Conservation (phyloP, 495 filamentous ascomycete species). For the Daldinia bambusicola region DNA sequence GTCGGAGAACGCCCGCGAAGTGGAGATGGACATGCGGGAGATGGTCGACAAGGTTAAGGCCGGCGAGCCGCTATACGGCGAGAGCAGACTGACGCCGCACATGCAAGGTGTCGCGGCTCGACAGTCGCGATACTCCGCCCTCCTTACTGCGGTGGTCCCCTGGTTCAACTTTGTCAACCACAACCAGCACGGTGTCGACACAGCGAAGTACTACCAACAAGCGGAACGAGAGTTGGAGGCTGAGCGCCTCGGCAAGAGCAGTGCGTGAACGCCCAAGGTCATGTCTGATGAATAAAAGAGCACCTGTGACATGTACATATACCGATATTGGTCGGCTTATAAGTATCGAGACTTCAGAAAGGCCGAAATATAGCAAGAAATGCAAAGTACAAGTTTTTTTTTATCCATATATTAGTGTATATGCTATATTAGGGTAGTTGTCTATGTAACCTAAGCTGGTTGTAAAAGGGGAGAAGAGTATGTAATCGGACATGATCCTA, state of each 20-base stretch:
- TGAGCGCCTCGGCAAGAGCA: conserved; percentile 61
- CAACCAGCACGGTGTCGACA: conserved; percentile 96
- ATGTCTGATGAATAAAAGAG: conserved; percentile 12
- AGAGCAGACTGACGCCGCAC: conserved; percentile 77
- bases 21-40: conserved; percentile 96
- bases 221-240: conserved; percentile 94
- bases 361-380: conserved; percentile 16
- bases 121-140: conserved; percentile 88
- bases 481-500: not conserved
- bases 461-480: not conserved
- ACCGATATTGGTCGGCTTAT: conserved; percentile 23
- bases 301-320: conserved; percentile 31
- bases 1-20: conserved; percentile 87
- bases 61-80: conserved; percentile 90
- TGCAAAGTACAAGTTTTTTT: conserved; percentile 4
- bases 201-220: conserved; percentile 95
- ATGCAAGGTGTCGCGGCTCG: conserved; percentile 93
- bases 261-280: conserved; percentile 11
- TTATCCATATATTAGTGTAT: not conserved
- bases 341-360: conserved; percentile 7
- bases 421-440: not conserved
- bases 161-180: conserved; percentile 99
- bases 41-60: conserved; percentile 96
- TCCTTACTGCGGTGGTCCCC: conserved; percentile 84
- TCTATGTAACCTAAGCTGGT: not conserved